Percentiles rank a stretch among this genome's conserved stretches.
Conservation (phyloP, 2,329 filamentous ascomycete genomes). For the Penicillium sp. region DNA sequence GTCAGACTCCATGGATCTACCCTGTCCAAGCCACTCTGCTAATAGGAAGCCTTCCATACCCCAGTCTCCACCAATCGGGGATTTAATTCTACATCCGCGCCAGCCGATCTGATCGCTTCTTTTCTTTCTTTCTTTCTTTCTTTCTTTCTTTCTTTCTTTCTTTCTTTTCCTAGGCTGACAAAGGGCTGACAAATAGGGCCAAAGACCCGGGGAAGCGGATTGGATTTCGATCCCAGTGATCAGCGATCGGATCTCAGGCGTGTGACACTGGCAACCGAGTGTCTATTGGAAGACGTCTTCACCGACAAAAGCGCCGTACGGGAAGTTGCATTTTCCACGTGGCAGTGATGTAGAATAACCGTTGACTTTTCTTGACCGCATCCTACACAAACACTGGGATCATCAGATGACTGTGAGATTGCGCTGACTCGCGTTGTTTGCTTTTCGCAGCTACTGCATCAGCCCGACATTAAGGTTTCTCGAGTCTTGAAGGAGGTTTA, state of each 20-base stretch:
- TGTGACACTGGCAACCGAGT: not conserved
- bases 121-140: not conserved
- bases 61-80: slow-evolving; percentile 20
- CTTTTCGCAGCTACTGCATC: slow-evolving; percentile 4
- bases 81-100: slow-evolving; percentile 16
- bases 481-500: not conserved
- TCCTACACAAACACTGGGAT: not conserved
- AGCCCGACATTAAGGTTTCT: slow-evolving; percentile 2
- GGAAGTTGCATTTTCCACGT: slow-evolving; percentile 16
- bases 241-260: not conserved
- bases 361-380: slow-evolving; percentile 5
- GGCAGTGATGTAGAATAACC: slow-evolving; percentile 8
- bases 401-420: not conserved
- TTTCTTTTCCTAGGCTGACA: not conserved
- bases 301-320: slow-evolving; percentile 3
- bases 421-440: not conserved
- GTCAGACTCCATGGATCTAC: slow-evolving; percentile 8
- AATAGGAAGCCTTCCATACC: slow-evolving; percentile 23
- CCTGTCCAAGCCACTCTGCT: not conserved
- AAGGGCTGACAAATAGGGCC: not conserved
- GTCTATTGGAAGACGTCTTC: not conserved
- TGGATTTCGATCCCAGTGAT: slow-evolving; percentile 4
- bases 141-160: not conserved
- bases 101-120: slow-evolving; percentile 18
- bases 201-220: not conserved